Evolutionary conservation across 345 rosid species (phyloP), one percentile per base, ranked within the genome.

Genomic region (Bruguiera sexangula): DNA sequence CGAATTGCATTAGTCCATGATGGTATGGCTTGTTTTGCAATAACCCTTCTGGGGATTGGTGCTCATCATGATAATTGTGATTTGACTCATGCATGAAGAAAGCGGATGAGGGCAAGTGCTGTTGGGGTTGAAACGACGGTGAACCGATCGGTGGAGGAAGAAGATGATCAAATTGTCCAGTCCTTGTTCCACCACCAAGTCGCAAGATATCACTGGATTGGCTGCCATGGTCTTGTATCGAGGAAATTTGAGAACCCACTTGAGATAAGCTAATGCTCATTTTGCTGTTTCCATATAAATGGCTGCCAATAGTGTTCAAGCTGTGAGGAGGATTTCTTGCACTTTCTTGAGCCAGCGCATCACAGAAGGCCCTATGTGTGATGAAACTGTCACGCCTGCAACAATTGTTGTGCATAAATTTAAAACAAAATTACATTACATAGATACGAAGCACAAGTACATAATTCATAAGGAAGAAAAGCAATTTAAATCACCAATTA

Each of bases 291-390:
- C 86, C 96, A 63, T 85, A 85, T n/a, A 86, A 78, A 75, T 82
- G 91, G 77, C 79, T 82, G 27, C 88, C 81, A 72, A 87, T 77
- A 29, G 87, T 73, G 77, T 75, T 84, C 78, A 86, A 81, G 26
- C 73, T 70, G 60, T 68, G 37, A 21, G 90, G 81, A 58, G 90
- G 89, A 74, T 87, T 89, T 65, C 96, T 84, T 9, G 89, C 89
- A 81, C 88, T 87, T 73, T 89, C 92, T 65, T 86, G 92, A 79
- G 96, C 96, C 66, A 89, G 71, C 53, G 96, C 96, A 70, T 89
- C 96, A 64, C 96, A 89, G 70, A 89, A 89, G 29, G 96, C 96
- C 62, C 96, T 80, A 73, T 89, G 96, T 19, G 96, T 87, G 70
- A 89, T 87, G 61, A 89, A 89, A 74, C 92, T 89, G 73, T 89